These are phyloP conservation scores for Blastobotrys aristatus DNA, from an alignment of 1,139 yeast species.

Conservation along the genomic window DNA sequence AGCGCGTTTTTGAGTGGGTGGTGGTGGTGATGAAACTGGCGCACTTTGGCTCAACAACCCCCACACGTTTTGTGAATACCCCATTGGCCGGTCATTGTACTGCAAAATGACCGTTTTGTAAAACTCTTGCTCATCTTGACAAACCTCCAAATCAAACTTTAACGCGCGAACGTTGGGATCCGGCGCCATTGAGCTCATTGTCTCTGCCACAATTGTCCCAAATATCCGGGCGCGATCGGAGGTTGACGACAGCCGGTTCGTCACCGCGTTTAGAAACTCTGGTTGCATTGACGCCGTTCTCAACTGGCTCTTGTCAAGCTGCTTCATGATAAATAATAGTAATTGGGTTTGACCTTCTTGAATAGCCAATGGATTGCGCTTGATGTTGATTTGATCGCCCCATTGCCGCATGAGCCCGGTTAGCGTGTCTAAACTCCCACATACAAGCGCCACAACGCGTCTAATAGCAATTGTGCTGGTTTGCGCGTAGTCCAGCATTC, in stretches of 20 bases:
- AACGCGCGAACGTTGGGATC: conserved; percentile 29
- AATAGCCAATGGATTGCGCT: conserved; percentile 21
- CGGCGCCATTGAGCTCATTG: conserved; percentile 36
- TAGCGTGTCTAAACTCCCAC: conserved; percentile 14
- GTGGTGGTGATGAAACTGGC: conserved; percentile 12
- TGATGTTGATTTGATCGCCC: conserved; percentile 24
- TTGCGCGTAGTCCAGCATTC: conserved; percentile 12
- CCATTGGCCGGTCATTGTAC: conserved; percentile 3
- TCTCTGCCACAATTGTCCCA: conserved; percentile 47
- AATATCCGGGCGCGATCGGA: conserved; percentile 41
- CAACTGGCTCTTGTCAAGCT: conserved; percentile 26
- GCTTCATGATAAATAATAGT: conserved; percentile 24
- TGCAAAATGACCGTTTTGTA: conserved; percentile 14
- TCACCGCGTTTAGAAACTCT: conserved; percentile 41
- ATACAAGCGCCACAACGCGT: conserved; percentile 13
- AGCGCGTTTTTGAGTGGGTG: neutral
- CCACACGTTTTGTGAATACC: conserved; percentile 15
- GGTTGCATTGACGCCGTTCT: conserved; percentile 30
- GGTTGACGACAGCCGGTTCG: conserved; percentile 43
- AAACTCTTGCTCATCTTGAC: conserved; percentile 19
- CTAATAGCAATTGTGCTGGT: conserved; percentile 14
- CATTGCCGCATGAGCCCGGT: conserved; percentile 21
- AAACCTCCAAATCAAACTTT: conserved; percentile 38
- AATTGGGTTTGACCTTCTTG: conserved; percentile 29
- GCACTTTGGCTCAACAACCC: conserved; percentile 4